Base-by-base conservation (phyloP, 2,329 filamentous ascomycete species). In the Harringtonia lauricola region DNA sequence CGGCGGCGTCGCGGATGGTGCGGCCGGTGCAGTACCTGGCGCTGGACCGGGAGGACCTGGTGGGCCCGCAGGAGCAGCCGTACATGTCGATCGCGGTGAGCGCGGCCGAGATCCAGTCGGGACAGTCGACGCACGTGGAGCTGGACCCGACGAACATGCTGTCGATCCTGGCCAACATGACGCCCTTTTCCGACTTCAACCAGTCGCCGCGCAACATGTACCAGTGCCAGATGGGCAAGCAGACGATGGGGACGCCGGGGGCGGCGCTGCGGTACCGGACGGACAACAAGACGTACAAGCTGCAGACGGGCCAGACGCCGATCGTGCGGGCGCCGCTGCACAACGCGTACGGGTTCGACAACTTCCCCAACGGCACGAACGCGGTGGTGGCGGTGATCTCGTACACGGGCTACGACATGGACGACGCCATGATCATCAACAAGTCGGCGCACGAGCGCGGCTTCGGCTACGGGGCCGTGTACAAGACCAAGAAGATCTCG, bases 131-230 rank as follows among this genome's bases (percentile, higher is more conserved):
- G 0, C 92, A 98, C 58, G 88, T 96, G 36, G 92, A 98, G 63
- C 86, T 85, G 55, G 83, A 89, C 46, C 89, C 92, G 2, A 98
- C 92, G 28, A 92, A 96, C 64, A 96, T 98, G 52, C 77, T 98
- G 22, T 96, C 90, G 8, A 96, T 98, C 51, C 74, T 98, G 41
- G 92, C 92, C 56, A 96, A 96, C 65, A 94, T 95, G 83, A 98
- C 92, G 0, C 92, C 92, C 4, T 98, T 98, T 66, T 95, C 90
- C 38, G 87, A 98, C 61, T 95, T 95, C 67, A 98, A 98, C 65
- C 92, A 98, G 64, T 95, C 89, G 14, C 92, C 92, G 2, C 76
- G 92, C 74, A 98, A 98, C 66, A 96, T 96, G 90, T 98, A 96
- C 61, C 86, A 94, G 61, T 95, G 89, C 67, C 92, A 96, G 71